phyloP scores from a whole-genome alignment of 805 yeast species.

The Cyberlindnera samutprakarnensis region DNA sequence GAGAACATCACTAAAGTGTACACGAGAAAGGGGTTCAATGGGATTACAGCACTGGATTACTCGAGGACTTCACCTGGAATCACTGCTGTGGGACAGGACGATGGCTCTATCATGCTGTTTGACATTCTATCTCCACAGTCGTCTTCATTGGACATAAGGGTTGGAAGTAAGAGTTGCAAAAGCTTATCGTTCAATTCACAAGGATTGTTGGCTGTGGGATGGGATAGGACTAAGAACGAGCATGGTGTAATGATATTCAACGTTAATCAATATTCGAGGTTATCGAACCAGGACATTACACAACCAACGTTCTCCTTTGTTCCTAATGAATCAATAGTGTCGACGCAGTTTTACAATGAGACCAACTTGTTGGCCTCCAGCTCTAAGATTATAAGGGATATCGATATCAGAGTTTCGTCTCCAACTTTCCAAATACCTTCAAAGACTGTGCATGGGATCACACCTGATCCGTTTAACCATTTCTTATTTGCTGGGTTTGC shows the following conservation, averaged over 20 bases:
- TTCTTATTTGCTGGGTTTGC: conserved; percentile 66
- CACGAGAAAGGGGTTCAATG: conserved; percentile 57
- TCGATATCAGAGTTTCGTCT: conserved; percentile 59
- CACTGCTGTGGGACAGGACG: conserved; percentile 67
- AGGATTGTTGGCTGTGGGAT: conserved; percentile 67
- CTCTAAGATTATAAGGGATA: conserved; percentile 68
- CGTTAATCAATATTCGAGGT: conserved; percentile 47
- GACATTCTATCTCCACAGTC: conserved; percentile 39
- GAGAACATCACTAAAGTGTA: conserved; percentile 45
- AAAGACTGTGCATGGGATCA: conserved; percentile 59
- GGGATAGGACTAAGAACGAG: conserved; percentile 56
- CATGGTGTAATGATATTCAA: conserved; percentile 78
- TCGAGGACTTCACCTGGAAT: conserved; percentile 49
- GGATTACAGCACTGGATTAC: conserved; percentile 60
- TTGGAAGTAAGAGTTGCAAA: conserved; percentile 69
- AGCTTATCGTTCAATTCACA: conserved; percentile 58
- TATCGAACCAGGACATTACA: conserved; percentile 41
- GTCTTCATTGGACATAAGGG: conserved; percentile 18
- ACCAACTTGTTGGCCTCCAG: conserved; percentile 64
- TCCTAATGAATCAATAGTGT: conserved; percentile 67
- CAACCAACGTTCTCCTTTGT: conserved; percentile 51
- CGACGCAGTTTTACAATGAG: conserved; percentile 59
- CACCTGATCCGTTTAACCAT: conserved; percentile 60
- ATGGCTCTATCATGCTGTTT: conserved; percentile 57
- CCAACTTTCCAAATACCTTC: conserved; percentile 73